Conservation (phyloP, 352 stramenopile species). For the Globisporangium irregulare region DNA sequence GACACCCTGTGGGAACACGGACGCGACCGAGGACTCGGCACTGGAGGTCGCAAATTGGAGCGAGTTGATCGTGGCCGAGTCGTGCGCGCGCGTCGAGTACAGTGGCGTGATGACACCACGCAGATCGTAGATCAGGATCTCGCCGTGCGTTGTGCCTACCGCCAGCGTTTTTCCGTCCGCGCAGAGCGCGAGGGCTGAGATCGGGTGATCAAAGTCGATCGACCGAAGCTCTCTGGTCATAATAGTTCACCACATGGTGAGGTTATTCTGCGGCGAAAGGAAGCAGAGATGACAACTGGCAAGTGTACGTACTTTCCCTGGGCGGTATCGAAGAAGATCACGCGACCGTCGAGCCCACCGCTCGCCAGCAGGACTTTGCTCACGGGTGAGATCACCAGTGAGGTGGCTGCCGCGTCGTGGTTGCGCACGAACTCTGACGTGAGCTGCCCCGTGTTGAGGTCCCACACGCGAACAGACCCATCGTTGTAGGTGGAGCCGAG, state of each 20-base stretch:
- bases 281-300: constrained; percentile 10
- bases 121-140: constrained; percentile 67
- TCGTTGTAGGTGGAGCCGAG: constrained; percentile 59
- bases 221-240: constrained; percentile 40
- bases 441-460: constrained; percentile 50
- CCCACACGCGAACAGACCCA: constrained; percentile 67
- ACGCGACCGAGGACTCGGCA: constrained; percentile 22
- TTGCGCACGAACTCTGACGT: constrained; percentile 53
- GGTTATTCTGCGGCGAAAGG: neutral
- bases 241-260: neutral
- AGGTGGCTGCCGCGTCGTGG: constrained; percentile 54
- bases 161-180: constrained; percentile 66
- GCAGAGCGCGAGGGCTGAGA: constrained; percentile 56
- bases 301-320: constrained; percentile 45
- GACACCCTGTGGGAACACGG: constrained; percentile 32
- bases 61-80: constrained; percentile 42
- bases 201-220: constrained; percentile 57
- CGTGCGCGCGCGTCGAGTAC: constrained; percentile 38
- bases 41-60: constrained; percentile 51
- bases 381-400: constrained; percentile 58
- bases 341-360: constrained; percentile 56
- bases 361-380: constrained; percentile 66
- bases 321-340: constrained; percentile 71
- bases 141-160: constrained; percentile 45
- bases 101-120: constrained; percentile 60